Evolutionary conservation across 257 asterid genomes (phyloP).

Genomic region (Avicennia marina): DNA sequence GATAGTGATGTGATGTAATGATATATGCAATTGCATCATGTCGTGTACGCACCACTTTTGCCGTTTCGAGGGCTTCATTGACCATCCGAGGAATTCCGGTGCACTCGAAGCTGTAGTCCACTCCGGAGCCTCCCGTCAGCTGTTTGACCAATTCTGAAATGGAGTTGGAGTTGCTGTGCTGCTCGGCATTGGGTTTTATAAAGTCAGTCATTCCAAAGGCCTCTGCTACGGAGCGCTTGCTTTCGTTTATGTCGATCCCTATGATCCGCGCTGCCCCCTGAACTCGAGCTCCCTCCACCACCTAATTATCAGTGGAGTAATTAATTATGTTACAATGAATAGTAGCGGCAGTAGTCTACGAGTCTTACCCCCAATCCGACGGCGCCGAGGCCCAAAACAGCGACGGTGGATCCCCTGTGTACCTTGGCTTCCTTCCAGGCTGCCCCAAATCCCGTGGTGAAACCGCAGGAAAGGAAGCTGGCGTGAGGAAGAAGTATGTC

Average conservation of each 20-base stretch:
- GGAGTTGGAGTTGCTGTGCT: constrained; percentile 7
- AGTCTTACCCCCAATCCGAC: constrained; percentile 40
- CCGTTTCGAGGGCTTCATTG: constrained; percentile 37
- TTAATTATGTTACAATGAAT: too few species aligned
- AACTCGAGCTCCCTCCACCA: constrained; percentile 34
- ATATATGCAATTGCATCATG: too few species aligned
- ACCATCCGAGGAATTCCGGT: constrained; percentile 37
- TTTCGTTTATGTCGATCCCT: constrained; percentile 39
- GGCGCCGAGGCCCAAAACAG: constrained; percentile 47
- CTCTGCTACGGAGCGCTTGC: constrained; percentile 29
- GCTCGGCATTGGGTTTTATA: constrained; percentile 30
- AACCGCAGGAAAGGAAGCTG: constrained; percentile 49
- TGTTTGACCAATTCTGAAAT: constrained; percentile 33
- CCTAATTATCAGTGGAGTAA: too few species aligned
- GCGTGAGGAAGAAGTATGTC: constrained; percentile 38
- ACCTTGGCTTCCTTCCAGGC: constrained; percentile 41
- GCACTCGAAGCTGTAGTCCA: constrained; percentile 48
- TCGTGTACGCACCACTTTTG: constrained; percentile 31
- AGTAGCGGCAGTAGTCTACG: background rate
- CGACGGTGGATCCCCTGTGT: constrained; percentile 32
- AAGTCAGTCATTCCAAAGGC: constrained; percentile 48
- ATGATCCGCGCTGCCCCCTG: constrained; percentile 35
- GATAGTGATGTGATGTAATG: too few species aligned
- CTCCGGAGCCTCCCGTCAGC: constrained; percentile 35
- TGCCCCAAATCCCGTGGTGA: constrained; percentile 48